Base-by-base conservation (phyloP, 169 alveolate genomes). In the Cryptosporidium ryanae region DNA sequence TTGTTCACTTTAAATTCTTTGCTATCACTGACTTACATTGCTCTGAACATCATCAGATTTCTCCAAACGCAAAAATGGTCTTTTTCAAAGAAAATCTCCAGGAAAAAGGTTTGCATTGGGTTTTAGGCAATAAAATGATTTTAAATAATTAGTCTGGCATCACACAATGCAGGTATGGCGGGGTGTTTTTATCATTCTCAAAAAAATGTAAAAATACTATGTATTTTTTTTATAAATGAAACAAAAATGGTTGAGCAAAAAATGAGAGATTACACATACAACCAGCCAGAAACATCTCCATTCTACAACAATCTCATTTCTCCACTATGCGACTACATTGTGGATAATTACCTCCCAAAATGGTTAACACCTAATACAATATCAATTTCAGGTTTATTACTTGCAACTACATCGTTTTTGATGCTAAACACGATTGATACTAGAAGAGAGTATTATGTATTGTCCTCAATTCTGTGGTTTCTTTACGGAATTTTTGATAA, bases 401-500 rank as follows among this genome's bases (percentile, higher is more conserved):
- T 61, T 38, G 61, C 59, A 8, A 21, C 49, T 25, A 38, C 65
- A 25, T 55, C 87, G 32, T 55, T 38, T 59, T 27, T 43, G 2
- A 31, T 76, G 15, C 10, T 76, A 29, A 46, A 43, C 34, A 44
- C 87, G 2, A 17, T 48, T 7, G 52, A 46, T 29, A 34, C 23
- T 17, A 61, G 44, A 29, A 34, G 18, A 18, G 50, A 57, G 4
- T 76, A 6, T 12, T 76, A 57, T 3, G 49, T 54, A 8, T 8
- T 63, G 8, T 55, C 87, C 8, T 49, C 87, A 23, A 50, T 32
- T 55, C 46, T 76, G 5, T 76, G 87, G 87, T 59, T 55, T 55
- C 27, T 76, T 1, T 76, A 76, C 46, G 87, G 87, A 8, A 61
- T 76, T 7, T 57, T 83, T 0, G 91, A 83, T 83, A 81, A 70